A percentile compares a stretch with the other conserved stretches of the same genome.
Evolutionary conservation across 23 red algal species (phyloP).

Genomic region (Gracilaria vermiculophylla): DNA sequence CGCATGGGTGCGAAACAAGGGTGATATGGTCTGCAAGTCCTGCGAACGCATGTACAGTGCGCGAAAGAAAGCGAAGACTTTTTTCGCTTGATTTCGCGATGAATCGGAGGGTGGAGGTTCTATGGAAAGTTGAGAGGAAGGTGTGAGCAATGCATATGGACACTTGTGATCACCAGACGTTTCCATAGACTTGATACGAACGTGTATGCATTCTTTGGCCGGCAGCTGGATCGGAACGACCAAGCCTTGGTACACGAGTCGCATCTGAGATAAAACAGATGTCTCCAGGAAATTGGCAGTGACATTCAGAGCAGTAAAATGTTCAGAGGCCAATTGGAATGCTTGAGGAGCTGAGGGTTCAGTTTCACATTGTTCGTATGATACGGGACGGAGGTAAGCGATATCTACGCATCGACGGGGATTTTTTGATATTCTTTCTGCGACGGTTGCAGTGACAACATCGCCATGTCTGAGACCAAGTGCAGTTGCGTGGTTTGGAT

Average conservation of each 20-base stretch:
- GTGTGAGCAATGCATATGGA: slow-evolving; percentile 37
- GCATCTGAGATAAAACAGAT: slow-evolving; percentile 25
- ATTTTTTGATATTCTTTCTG: slow-evolving; percentile 24
- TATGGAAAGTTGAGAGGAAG: slow-evolving; percentile 26
- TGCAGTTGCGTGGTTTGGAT: slow-evolving; percentile 11
- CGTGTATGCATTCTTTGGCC: slow-evolving; percentile 1
- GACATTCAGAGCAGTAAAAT: slow-evolving; percentile 24
- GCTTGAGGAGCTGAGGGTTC: not conserved
- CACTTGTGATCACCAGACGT: not conserved
- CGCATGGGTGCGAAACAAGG: slow-evolving; percentile 14
- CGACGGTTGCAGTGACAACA: slow-evolving; percentile 28
- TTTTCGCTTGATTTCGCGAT: not conserved
- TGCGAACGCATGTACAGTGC: not conserved
- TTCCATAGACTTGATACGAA: slow-evolving; percentile 23
- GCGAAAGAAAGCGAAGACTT: slow-evolving; percentile 18
- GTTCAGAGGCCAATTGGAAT: slow-evolving; percentile 11
- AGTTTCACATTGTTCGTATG: slow-evolving; percentile 36
- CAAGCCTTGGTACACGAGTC: slow-evolving; percentile 14
- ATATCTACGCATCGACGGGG: not conserved
- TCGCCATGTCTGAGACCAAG: slow-evolving; percentile 20
- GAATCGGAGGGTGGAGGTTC: slow-evolving; percentile 22
- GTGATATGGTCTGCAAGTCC: not conserved
- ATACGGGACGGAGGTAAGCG: slow-evolving; percentile 31
- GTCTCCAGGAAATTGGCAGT: slow-evolving; percentile 21
- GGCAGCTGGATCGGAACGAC: slow-evolving; percentile 40